Percentiles rank a stretch among this genome's conserved stretches.
Evolutionary conservation across 495 filamentous ascomycete species (phyloP).

Genomic region (Cryomyces minteri): DNA sequence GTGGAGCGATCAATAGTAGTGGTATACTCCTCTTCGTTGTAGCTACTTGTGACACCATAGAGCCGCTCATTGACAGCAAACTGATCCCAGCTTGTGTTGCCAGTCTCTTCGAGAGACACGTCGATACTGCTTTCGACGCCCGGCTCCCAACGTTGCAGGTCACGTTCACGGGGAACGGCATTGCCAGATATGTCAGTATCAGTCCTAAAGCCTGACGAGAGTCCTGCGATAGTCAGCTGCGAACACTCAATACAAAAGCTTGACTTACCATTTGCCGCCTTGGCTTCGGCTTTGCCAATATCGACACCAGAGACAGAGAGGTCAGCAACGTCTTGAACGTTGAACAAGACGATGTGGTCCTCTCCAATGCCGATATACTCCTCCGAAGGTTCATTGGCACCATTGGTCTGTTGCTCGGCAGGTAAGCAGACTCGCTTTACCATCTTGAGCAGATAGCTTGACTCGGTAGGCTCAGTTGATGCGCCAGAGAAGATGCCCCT

Average conservation of each 20-base stretch:
- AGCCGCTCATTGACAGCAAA: slow-evolving; percentile 77
- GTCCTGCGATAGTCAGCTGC: slow-evolving; percentile 16
- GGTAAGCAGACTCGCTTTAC: slow-evolving; percentile 44
- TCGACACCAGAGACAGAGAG: slow-evolving; percentile 39
- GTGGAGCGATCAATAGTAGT: slow-evolving; percentile 69
- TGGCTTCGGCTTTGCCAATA: slow-evolving; percentile 29
- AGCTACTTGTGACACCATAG: slow-evolving; percentile 72
- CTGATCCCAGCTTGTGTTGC: slow-evolving; percentile 56
- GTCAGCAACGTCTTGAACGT: slow-evolving; percentile 57
- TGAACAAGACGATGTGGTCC: slow-evolving; percentile 60
- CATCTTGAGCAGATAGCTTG: slow-evolving; percentile 64
- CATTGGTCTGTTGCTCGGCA: slow-evolving; percentile 34
- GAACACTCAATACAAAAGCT: neutral
- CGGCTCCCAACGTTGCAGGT: slow-evolving; percentile 76
- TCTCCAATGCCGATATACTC: slow-evolving; percentile 42
- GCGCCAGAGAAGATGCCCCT: slow-evolving; percentile 50
- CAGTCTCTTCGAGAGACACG: slow-evolving; percentile 45
- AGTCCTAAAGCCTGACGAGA: slow-evolving; percentile 52
- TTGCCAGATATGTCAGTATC: slow-evolving; percentile 76
- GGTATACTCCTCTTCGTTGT: slow-evolving; percentile 89
- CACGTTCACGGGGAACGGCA: slow-evolving; percentile 47
- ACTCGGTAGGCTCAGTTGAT: slow-evolving; percentile 35
- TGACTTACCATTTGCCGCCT: slow-evolving; percentile 53
- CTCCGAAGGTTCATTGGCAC: slow-evolving; percentile 27
- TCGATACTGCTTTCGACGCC: slow-evolving; percentile 37